These are phyloP conservation scores for Podospora anserina DNA, from an alignment of 495 filamentous ascomycete genomes.

Conservation along the genomic window DNA sequence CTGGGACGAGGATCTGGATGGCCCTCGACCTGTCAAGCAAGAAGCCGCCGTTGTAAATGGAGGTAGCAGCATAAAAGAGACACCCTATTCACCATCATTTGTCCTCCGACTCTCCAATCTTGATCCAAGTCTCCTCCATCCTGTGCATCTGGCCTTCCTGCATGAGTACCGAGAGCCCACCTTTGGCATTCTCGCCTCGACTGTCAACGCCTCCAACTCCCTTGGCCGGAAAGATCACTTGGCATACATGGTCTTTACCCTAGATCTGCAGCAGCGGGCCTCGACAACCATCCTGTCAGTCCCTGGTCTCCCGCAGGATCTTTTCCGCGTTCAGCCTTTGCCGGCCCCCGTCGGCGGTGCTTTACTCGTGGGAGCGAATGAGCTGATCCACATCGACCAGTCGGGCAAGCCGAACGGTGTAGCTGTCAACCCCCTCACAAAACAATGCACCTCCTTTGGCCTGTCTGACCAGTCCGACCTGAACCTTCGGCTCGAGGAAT, in stretches of 20 bases:
- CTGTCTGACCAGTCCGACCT: conserved; percentile 84
- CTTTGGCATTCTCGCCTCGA: conserved; percentile 87
- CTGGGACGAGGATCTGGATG: conserved; percentile 76
- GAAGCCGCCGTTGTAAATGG: conserved; percentile 50
- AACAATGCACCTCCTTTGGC: conserved; percentile 69
- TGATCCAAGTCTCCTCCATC: conserved; percentile 80
- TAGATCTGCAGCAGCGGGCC: conserved; percentile 89
- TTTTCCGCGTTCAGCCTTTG: conserved; percentile 79
- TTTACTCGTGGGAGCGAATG: conserved; percentile 80
- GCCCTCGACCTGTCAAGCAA: conserved; percentile 45
- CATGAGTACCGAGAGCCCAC: conserved; percentile 97
- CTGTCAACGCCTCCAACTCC: conserved; percentile 64
- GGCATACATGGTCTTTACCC: conserved; percentile 88
- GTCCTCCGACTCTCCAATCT: conserved; percentile 80
- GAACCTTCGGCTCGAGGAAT: conserved; percentile 76
- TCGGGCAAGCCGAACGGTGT: conserved; percentile 89
- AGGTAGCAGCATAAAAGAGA: conserved; percentile 56
- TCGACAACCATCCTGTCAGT: conserved; percentile 92
- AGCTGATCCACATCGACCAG: conserved; percentile 94
- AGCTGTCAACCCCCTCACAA: conserved; percentile 88
- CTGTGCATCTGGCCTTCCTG: conserved; percentile 88
- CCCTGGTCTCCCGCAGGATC: conserved; percentile 77
- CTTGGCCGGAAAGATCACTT: conserved; percentile 81
- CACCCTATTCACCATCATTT: conserved; percentile 86
- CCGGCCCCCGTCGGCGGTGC: conserved; percentile 84